Evolutionary conservation across 164 flowering plant genomes (phyloP), one percentile per base, ranked within the genome.

Genomic region (Litsea cubeba): DNA sequence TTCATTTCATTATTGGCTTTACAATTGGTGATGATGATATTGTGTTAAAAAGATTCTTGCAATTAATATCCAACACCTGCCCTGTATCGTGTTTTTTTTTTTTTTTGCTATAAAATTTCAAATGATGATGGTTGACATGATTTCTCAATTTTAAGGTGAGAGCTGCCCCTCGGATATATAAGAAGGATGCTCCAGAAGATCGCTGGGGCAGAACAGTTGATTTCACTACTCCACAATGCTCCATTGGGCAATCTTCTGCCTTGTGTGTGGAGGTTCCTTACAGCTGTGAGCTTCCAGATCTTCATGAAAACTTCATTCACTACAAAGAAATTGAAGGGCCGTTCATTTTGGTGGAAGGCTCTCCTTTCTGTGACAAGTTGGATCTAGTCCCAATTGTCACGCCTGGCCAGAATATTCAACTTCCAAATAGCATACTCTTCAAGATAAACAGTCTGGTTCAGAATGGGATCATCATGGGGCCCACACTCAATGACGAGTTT

Each of bases 161-260:
- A 81, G 90, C 89, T 35, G 87, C 89, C 71, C 98, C 98, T 79
- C 82, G 85, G 71, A 87, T 95, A 32, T 87, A 69, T 75, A 72
- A 87, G 84, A 87, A 87, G 71, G 85, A 86, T 67, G 28, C 66
- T 28, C 73, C 82, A 40, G 90, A 91, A 62, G 89, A 88, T 72
- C 89, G 85, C 54, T 90, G 95, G 94, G 80, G 88, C 4, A 81
- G 98, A 73, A 72, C 87, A 25, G 83, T 83, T 17, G 98, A 95
- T 82, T 95, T 91, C 72, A 26, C 28, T 26, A 88, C 95, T 67
- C 83, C 84, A 71, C 80, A 72, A 1, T 71, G 69, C 62, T 73
- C 75, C 22, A 86, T 95, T 70, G 98, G 98, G 5, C 97, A 91
- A 30, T 95, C 98, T 25, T 88, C 97, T 32, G 77, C 84, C 28